Evolutionary conservation across 495 filamentous ascomycete species (phyloP).

Genomic region (Neurospora terricola): DNA sequence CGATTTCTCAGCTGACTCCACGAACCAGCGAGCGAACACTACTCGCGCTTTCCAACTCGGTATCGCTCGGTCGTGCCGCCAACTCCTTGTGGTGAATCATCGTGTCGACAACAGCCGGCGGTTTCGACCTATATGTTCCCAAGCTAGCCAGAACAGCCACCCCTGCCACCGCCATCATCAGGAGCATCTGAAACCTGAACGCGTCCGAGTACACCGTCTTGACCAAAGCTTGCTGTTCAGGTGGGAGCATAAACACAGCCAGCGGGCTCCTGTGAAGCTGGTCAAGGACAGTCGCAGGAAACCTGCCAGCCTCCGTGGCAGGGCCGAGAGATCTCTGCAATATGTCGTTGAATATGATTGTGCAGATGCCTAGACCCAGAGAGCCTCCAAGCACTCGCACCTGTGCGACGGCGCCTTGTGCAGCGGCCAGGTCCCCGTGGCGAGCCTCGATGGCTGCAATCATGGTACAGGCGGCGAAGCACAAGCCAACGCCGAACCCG

Average conservation of each 20-base stretch:
- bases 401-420: slow-evolving; percentile 46
- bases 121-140: slow-evolving; percentile 9
- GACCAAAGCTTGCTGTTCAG: slow-evolving; percentile 1
- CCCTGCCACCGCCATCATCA: slow-evolving; percentile 16
- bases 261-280: slow-evolving; percentile 12
- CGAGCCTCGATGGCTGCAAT: slow-evolving; percentile 39
- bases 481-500: slow-evolving; percentile 44
- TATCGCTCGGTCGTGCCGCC: slow-evolving; percentile 7
- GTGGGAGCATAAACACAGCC: slow-evolving; percentile 1
- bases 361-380: slow-evolving; percentile 41
- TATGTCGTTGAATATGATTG: slow-evolving; percentile 30
- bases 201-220: slow-evolving; percentile 11
- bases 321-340: slow-evolving; percentile 6
- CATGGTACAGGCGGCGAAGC: slow-evolving; percentile 40
- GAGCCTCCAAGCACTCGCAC: slow-evolving; percentile 48
- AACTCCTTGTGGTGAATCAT: slow-evolving; percentile 17
- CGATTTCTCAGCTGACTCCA: neutral
- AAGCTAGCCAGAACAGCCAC: slow-evolving; percentile 21
- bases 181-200: slow-evolving; percentile 17
- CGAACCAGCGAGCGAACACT: slow-evolving; percentile 9
- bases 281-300: slow-evolving; percentile 3
- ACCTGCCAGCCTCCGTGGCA: slow-evolving; percentile 7
- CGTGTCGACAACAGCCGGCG: slow-evolving; percentile 9
- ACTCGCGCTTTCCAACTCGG: slow-evolving; percentile 18
- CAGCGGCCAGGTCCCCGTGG: slow-evolving; percentile 39